These are phyloP conservation scores for Suillus cothurnatus DNA, from an alignment of 768 basidiomycete species.

Conservation along the genomic window DNA sequence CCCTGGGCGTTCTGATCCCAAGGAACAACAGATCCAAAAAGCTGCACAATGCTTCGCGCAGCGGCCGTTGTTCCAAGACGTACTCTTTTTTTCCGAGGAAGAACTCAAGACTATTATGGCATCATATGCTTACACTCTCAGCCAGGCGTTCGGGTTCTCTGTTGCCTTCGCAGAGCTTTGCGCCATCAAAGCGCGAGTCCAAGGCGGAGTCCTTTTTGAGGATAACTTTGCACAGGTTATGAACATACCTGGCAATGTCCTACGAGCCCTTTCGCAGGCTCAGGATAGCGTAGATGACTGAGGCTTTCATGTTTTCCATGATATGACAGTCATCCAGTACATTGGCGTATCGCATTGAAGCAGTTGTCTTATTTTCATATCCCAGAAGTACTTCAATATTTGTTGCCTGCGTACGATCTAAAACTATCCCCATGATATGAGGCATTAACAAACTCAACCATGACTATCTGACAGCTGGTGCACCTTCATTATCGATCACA, in stretches of 20 bases:
- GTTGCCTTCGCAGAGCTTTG: constrained; percentile 59
- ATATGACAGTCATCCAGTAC: not conserved
- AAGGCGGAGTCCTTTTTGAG: constrained; percentile 23
- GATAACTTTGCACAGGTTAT: constrained; percentile 30
- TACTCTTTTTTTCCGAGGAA: constrained; percentile 29
- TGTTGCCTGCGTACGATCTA: not conserved
- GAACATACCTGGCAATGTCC: constrained; percentile 21
- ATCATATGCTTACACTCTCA: constrained; percentile 50
- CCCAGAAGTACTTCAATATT: not conserved
- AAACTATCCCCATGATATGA: not conserved
- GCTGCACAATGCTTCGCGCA: constrained; percentile 25
- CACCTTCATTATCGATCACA: constrained; percentile 74
- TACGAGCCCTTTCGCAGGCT: constrained; percentile 23
- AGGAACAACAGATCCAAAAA: constrained; percentile 21
- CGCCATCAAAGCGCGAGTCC: constrained; percentile 52
- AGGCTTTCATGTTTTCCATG: not conserved
- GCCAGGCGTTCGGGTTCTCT: constrained; percentile 46
- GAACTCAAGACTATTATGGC: constrained; percentile 48
- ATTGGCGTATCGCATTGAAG: not conserved
- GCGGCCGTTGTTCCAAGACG: constrained; percentile 17
- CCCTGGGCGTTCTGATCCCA: constrained; percentile 25
- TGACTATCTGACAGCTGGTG: constrained; percentile 68
- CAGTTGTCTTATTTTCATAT: not conserved
- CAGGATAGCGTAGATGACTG: constrained; percentile 9
- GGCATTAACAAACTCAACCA: not conserved